Percentiles rank a stretch among this genome's conserved stretches.
These are phyloP conservation scores for Coemansia sp. DNA, from an alignment of 192 early-diverging fungal genomes.

Conservation along the genomic window DNA sequence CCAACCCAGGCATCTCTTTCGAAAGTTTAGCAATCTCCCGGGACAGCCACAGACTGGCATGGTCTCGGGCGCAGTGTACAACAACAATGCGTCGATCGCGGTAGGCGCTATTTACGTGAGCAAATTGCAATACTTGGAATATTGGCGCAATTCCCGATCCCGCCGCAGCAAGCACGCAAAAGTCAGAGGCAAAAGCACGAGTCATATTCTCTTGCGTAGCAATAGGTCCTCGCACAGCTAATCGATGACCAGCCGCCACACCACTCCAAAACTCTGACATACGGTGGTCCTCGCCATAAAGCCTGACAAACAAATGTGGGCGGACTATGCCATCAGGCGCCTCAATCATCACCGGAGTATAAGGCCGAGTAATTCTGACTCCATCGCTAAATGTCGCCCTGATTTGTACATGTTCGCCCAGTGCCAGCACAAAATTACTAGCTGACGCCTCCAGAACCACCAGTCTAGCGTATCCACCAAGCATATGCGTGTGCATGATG, in stretches of 20 bases:
- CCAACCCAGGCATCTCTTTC: constrained; percentile 14
- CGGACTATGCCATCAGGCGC: constrained; percentile 26
- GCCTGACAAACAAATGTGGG: constrained; percentile 36
- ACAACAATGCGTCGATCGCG: constrained; percentile 13
- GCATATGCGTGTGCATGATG: constrained; percentile 14
- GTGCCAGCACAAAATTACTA: constrained; percentile 17
- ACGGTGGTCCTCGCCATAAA: constrained; percentile 16
- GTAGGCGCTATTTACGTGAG: constrained; percentile 22
- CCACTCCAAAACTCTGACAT: constrained; percentile 12
- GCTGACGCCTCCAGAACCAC: constrained; percentile 41
- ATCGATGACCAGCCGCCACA: not conserved
- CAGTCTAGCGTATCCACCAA: constrained; percentile 9
- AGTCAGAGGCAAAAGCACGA: not conserved
- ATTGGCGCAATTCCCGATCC: constrained; percentile 47
- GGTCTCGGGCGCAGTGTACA: constrained; percentile 27
- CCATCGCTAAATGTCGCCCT: not conserved
- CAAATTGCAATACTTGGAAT: constrained; percentile 41
- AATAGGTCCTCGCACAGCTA: constrained; percentile 30
- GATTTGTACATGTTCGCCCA: constrained; percentile 45
- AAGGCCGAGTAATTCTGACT: constrained; percentile 18
- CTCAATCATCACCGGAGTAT: constrained; percentile 41
- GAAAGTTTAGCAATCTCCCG: not conserved
- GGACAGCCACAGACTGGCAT: constrained; percentile 20
- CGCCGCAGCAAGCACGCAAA: constrained; percentile 27
- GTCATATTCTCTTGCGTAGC: constrained; percentile 24